Evolutionary conservation across 2,329 filamentous ascomycete genomes (phyloP).

Genomic region (Leptographium wingfieldii): DNA sequence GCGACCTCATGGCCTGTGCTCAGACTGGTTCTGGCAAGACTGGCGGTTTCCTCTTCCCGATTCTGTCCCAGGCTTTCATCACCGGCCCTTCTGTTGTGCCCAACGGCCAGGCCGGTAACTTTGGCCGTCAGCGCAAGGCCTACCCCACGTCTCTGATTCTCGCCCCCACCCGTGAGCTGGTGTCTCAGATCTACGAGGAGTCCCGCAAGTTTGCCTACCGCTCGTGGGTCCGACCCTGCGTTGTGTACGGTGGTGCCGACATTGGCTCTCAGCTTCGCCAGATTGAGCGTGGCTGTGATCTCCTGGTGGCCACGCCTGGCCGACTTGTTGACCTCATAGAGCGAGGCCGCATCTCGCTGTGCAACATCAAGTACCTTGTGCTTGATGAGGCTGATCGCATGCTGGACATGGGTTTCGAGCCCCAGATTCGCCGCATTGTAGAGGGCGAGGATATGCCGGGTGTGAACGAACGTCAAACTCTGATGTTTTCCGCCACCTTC

Average conservation of each 20-base stretch:
- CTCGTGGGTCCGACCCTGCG: slow-evolving; percentile 96
- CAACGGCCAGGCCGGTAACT: slow-evolving; percentile 50
- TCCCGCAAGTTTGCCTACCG: slow-evolving; percentile 96
- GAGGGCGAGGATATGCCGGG: slow-evolving; percentile 96
- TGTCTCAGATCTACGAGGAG: slow-evolving; percentile 97
- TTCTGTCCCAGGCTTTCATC: slow-evolving; percentile 92
- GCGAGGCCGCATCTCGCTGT: slow-evolving; percentile 92
- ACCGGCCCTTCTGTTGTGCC: slow-evolving; percentile 68
- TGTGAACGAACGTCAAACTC: slow-evolving; percentile 76
- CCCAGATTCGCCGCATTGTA: slow-evolving; percentile 96
- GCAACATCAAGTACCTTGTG: slow-evolving; percentile 98
- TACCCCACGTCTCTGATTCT: slow-evolving; percentile 94
- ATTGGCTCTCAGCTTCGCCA: slow-evolving; percentile 96
- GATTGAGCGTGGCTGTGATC: slow-evolving; percentile 93
- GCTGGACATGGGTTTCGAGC: slow-evolving; percentile 99
- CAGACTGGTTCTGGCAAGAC: slow-evolving; percentile 99
- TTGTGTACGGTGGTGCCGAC: slow-evolving; percentile 97
- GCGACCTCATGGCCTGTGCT: slow-evolving; percentile 98
- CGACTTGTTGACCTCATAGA: slow-evolving; percentile 97
- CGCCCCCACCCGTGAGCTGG: slow-evolving; percentile 93
- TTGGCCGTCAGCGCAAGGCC: slow-evolving; percentile 91
- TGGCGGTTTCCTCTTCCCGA: slow-evolving; percentile 98
- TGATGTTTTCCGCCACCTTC: slow-evolving; percentile 99
- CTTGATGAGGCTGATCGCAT: slow-evolving; percentile 99
- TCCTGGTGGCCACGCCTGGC: slow-evolving; percentile 92